Evolutionary conservation across 257 asterid species (phyloP).

Genomic region (Euphrasia confusa): DNA sequence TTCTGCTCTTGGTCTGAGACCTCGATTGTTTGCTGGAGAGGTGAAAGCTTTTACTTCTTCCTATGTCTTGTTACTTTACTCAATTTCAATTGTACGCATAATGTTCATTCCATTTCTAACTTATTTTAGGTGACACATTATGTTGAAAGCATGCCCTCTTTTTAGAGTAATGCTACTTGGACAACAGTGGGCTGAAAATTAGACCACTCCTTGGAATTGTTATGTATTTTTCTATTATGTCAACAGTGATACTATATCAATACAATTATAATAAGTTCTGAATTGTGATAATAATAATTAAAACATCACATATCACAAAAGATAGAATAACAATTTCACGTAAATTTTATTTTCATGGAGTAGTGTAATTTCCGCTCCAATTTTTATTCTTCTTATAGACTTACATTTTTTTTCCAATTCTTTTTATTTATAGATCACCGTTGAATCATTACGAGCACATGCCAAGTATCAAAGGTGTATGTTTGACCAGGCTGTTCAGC

Average conservation of each 20-base stretch:
- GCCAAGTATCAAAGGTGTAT: constrained; percentile 84
- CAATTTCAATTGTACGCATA: background rate
- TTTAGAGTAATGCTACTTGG: no score
- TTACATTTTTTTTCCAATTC: constrained; percentile 12
- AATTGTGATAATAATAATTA: no score
- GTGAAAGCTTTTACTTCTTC: constrained; percentile 31
- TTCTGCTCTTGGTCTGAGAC: constrained; percentile 97
- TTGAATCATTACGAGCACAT: constrained; percentile 76
- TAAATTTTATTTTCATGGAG: background rate
- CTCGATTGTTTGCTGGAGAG: constrained; percentile 91
- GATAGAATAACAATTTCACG: background rate
- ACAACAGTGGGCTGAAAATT: no score
- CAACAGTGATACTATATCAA: no score
- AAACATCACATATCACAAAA: background rate
- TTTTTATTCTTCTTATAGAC: background rate
- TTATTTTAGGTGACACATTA: background rate
- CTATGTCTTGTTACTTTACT: constrained; percentile 1
- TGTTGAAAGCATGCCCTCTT: constrained; percentile 6
- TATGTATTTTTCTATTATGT: no score
- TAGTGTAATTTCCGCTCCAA: no score
- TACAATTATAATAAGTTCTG: no score
- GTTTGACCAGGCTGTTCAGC: constrained; percentile 98
- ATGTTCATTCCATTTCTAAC: background rate
- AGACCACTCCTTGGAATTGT: no score
- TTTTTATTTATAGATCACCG: constrained; percentile 50